Percentiles rank a stretch among this genome's conserved stretches.
phyloP scores from a whole-genome alignment of 768 basidiomycete species.

The Plicaturopsis crispa region DNA sequence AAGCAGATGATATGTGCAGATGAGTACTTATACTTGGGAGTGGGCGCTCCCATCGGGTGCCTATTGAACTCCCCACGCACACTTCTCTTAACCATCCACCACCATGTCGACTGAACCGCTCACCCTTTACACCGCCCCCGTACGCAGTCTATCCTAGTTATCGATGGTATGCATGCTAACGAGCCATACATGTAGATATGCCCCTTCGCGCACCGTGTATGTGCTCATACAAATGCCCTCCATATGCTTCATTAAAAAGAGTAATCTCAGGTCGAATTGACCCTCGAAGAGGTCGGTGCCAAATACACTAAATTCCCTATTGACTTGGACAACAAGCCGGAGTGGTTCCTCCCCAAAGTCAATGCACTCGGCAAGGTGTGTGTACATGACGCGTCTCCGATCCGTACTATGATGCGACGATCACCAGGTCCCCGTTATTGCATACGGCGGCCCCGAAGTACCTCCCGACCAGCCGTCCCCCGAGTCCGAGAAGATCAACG shows the following conservation, averaged over 20 bases:
- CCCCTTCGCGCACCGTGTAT: slow-evolving; percentile 52
- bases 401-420: too few species aligned
- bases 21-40: too few species aligned
- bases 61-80: too few species aligned
- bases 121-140: slow-evolving; percentile 42
- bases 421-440: slow-evolving; percentile 51
- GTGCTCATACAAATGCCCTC: too few species aligned
- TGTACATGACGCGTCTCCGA: too few species aligned
- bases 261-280: slow-evolving; percentile 42
- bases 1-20: too few species aligned
- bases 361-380: slow-evolving; percentile 66
- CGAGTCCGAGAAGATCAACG: slow-evolving; percentile 52
- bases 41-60: too few species aligned
- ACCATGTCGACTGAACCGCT: slow-evolving; percentile 21
- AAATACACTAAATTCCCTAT: slow-evolving; percentile 46
- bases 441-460: slow-evolving; percentile 54
- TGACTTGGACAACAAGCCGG: slow-evolving; percentile 58
- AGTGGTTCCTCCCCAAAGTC: slow-evolving; percentile 58
- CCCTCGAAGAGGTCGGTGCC: slow-evolving; percentile 47
- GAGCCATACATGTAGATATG: slow-evolving; percentile 35
- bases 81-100: slow-evolving; percentile 1
- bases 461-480: slow-evolving; percentile 49
- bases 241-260: neutral
- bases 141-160: slow-evolving; percentile 9
- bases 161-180: slow-evolving; percentile 1